Conservation (phyloP, 129 eudicot species). For the Erigeron canadensis region DNA sequence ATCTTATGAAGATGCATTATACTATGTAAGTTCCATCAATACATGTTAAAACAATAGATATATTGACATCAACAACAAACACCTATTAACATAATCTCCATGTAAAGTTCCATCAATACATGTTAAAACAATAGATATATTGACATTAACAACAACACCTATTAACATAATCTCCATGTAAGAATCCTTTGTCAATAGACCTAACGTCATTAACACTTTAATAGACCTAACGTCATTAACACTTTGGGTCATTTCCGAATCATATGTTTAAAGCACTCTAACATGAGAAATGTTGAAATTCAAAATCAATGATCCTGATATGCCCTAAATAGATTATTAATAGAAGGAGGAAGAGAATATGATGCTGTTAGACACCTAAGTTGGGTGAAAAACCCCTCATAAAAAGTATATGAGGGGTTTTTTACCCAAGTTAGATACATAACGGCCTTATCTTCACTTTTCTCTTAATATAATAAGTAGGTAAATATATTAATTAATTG, state of each 20-base stretch:
- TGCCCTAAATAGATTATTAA: no score
- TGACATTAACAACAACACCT: constrained; percentile 82
- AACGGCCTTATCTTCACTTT: no score
- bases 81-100: constrained; percentile 90
- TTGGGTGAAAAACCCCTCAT: no score
- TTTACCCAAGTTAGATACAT: no score
- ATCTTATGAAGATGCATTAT: constrained; percentile 53
- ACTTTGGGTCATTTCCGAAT: constrained; percentile 64
- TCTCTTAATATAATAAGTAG: no score
- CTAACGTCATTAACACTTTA: no score
- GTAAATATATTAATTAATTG: no score
- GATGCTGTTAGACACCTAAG: no score
- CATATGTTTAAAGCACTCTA: constrained; percentile 87
- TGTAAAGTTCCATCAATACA: constrained; percentile 55
- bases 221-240: constrained; percentile 61
- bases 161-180: constrained; percentile 93
- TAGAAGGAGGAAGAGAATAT: no score
- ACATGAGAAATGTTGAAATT: no score
- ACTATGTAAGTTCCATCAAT: constrained; percentile 53
- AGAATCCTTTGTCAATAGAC: constrained; percentile 76
- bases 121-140: constrained; percentile 64
- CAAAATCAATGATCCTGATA: no score
- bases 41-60: constrained; percentile 64
- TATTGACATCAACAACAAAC: constrained; percentile 75
- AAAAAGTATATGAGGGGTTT: no score